These are phyloP conservation scores for Yamadazyma takamatsuzukensis DNA, from an alignment of 805 yeast species.

Conservation along the genomic window DNA sequence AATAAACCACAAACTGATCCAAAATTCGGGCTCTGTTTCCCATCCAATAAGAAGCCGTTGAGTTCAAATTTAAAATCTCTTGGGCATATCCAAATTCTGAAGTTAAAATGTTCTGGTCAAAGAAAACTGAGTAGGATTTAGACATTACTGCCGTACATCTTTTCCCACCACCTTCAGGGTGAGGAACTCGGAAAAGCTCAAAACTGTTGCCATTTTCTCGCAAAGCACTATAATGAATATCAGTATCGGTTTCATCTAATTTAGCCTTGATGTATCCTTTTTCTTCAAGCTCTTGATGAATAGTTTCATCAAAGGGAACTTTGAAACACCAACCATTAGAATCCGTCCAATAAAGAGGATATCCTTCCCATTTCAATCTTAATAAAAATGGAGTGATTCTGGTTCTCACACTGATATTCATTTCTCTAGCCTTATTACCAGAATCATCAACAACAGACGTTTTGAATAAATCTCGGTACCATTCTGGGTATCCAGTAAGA, in stretches of 20 bases:
- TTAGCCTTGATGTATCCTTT: constrained; percentile 38
- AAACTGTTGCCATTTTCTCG: constrained; percentile 21
- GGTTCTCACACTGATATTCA: constrained; percentile 66
- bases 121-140: constrained; percentile 65
- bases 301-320: constrained; percentile 41
- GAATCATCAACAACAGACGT: constrained; percentile 13
- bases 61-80: constrained; percentile 73
- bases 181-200: constrained; percentile 73
- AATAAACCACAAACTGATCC: constrained; percentile 79
- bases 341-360: constrained; percentile 79
- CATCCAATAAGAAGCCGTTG: constrained; percentile 88
- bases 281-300: constrained; percentile 22
- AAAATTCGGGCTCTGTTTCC: constrained; percentile 81
- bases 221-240: constrained; percentile 19
- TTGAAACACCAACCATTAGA: constrained; percentile 86
- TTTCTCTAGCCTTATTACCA: constrained; percentile 35
- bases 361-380: constrained; percentile 78
- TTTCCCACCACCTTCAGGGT: constrained; percentile 73
- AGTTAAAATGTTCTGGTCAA: constrained; percentile 68
- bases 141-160: constrained; percentile 77
- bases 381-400: constrained; percentile 74
- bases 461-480: constrained; percentile 69
- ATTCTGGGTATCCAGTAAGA: constrained; percentile 86
- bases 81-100: constrained; percentile 72
- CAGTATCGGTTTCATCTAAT: constrained; percentile 26